Conservation (phyloP, 139 green algal genomes). For the Chlorokybus atmophyticus region DNA sequence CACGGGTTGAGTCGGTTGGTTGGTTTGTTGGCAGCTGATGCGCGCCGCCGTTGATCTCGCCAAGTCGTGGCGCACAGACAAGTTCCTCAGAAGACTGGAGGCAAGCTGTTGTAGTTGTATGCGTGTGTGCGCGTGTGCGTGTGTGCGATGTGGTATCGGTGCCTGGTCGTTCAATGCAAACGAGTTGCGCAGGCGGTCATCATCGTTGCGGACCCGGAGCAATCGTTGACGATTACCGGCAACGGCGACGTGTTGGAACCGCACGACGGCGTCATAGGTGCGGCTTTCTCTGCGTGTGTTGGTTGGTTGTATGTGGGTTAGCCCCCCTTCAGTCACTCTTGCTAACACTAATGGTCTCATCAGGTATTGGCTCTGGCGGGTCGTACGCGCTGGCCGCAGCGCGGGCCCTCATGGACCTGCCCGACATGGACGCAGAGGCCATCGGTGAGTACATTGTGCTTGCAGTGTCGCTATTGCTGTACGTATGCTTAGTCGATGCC, state of each 20-base stretch:
- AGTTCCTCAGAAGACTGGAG: conserved; percentile 72
- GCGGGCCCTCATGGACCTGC: conserved; percentile 56
- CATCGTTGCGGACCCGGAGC: conserved; percentile 61
- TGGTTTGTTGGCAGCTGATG: conserved; percentile 55
- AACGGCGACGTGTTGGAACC: conserved; percentile 84
- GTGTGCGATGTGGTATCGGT: not conserved
- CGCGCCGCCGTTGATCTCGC: conserved; percentile 75
- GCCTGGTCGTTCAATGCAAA: too few relatives aligned
- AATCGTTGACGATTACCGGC: conserved; percentile 66
- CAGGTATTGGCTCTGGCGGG: conserved; percentile 63
- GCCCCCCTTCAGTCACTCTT: not conserved
- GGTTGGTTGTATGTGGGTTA: not conserved
- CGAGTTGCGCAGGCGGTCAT: conserved; percentile 49
- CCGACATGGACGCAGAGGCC: conserved; percentile 39
- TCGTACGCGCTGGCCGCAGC: conserved; percentile 60
- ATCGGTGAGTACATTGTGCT: conserved; percentile 30
- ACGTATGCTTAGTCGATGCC: not conserved
- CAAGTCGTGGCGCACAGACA: conserved; percentile 86
- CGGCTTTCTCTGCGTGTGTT: conserved; percentile 27
- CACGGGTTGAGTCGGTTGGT: too few relatives aligned
- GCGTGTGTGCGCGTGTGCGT: not conserved
- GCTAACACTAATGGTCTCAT: not conserved
- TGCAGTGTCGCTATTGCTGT: not conserved
- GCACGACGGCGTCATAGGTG: conserved; percentile 54
- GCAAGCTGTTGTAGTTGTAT: conserved; percentile 25